A percentile compares a stretch with the other conserved stretches of the same genome.
phyloP scores from a whole-genome alignment of 2,329 filamentous ascomycete species.

The Kalmusia sp. region DNA sequence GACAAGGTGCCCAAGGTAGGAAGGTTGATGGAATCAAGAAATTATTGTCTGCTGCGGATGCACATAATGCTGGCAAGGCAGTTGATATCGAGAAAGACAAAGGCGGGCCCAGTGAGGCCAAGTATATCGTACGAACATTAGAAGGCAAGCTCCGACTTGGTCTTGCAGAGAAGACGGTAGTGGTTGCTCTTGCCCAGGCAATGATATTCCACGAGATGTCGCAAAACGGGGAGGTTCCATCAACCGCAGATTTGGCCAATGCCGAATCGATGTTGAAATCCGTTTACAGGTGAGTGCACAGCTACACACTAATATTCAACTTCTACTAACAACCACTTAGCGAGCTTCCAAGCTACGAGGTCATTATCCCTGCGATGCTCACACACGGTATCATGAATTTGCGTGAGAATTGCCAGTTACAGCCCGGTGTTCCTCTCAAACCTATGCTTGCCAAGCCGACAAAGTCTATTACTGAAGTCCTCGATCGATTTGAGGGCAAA shows the following conservation, averaged over 20 bases:
- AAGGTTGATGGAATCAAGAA: slow-evolving; percentile 98
- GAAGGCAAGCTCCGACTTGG: slow-evolving; percentile 94
- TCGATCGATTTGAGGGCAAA: slow-evolving; percentile 94
- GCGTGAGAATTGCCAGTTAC: slow-evolving; percentile 84
- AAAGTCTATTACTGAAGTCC: slow-evolving; percentile 95
- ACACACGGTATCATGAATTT: slow-evolving; percentile 85
- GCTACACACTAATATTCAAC: not conserved
- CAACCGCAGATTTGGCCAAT: slow-evolving; percentile 77
- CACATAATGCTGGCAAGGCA: slow-evolving; percentile 67
- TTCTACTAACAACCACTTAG: slow-evolving; percentile 60
- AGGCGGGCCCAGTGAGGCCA: slow-evolving; percentile 92
- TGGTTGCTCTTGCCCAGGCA: slow-evolving; percentile 89
- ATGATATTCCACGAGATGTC: slow-evolving; percentile 83
- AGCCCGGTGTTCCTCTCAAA: slow-evolving; percentile 92
- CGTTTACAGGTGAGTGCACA: slow-evolving; percentile 75
- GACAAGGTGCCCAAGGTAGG: slow-evolving; percentile 84
- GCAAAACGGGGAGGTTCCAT: slow-evolving; percentile 73
- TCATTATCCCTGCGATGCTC: slow-evolving; percentile 89
- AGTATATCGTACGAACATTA: slow-evolving; percentile 89
- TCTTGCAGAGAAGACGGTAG: slow-evolving; percentile 88
- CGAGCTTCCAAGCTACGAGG: slow-evolving; percentile 92
- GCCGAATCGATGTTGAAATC: slow-evolving; percentile 88
- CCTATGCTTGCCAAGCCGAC: slow-evolving; percentile 99
- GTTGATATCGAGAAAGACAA: slow-evolving; percentile 91
- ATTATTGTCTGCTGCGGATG: slow-evolving; percentile 87